Base-by-base conservation (phyloP, 441 rosid genomes). In the Adansonia grandidieri region DNA sequence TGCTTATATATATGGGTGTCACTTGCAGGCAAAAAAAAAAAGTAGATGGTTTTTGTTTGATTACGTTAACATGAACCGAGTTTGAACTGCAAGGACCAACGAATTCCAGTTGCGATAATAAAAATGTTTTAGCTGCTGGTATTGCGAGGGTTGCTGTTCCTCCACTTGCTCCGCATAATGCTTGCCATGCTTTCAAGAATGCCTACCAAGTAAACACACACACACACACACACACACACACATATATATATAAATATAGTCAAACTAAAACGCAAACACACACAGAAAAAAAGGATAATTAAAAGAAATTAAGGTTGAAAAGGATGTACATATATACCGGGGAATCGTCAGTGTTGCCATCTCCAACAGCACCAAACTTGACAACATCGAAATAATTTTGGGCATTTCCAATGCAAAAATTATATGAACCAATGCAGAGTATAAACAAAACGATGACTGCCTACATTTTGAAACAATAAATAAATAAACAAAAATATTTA, bases 81-180 rank as follows among this genome's bases (percentile, higher is more conserved):
- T 7, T 14, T 7, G 85, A 58, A 28, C 65, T 75, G 79, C 91
- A 88, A 9, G 89, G 88, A 20, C 91, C 91, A 0, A 56, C 5
- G 22, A 88, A 88, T 20, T 0, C 6, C 6, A 48, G 0, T 28
- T 83, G 74, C 0, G 74, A 72, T 6, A 85, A 20, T 7, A 47
- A 10, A 71, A 86, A 86, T 10, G 67, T 77, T 58, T 68, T 79
- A 0, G 65, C 45, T 0, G 32, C 28, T 0, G 90, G 84, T 61
- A 83, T 75, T 60, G 8, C 17, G 1, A 88, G 80, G 6, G 78
- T 77, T n/a, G 83, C 71, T 13, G 51, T 42, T 14, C 64, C 79
- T 51, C 42, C 45, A 1, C 7, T 7, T 56, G 42, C 71, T 75
- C 42, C 83, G 71, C 89, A 85, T n/a, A 83, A 9, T 13, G 64